A percentile compares a stretch with the other conserved stretches of the same genome.
Evolutionary conservation across 306 rosid species (phyloP).

Genomic region (Glycine tomentella): DNA sequence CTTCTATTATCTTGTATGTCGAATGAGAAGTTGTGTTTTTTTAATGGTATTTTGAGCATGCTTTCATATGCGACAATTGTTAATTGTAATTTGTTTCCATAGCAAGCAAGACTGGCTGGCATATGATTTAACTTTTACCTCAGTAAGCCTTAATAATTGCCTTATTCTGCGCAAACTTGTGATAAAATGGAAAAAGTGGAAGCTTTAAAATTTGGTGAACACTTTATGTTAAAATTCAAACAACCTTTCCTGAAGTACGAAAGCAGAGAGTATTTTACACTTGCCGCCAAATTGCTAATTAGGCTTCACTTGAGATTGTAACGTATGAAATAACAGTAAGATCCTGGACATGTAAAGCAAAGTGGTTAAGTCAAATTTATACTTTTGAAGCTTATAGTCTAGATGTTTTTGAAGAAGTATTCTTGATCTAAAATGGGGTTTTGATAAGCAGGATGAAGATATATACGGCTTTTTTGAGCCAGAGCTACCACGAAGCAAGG

Average conservation of each 20-base stretch:
- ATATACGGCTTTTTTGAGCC: constrained; percentile 94
- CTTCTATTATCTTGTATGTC: constrained; percentile 29
- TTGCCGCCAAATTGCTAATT: background rate
- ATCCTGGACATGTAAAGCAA: too few relatives aligned
- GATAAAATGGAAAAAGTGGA: constrained; percentile 1
- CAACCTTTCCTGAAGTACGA: background rate
- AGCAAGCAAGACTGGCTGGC: constrained; percentile 19
- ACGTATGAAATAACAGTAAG: too few relatives aligned
- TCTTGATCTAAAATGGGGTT: too few relatives aligned
- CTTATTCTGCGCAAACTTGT: constrained; percentile 18
- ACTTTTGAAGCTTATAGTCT: too few relatives aligned
- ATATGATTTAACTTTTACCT: constrained; percentile 26
- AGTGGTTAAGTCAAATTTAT: too few relatives aligned
- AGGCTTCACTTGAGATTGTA: too few relatives aligned
- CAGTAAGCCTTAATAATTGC: background rate
- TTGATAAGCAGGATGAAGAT: constrained; percentile 82
- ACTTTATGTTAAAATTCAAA: background rate
- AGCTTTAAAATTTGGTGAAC: constrained; percentile 17
- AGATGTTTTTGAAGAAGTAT: too few relatives aligned
- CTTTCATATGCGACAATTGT: constrained; percentile 3
- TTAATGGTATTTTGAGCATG: background rate
- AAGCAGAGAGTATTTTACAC: background rate
- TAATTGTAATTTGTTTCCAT: background rate
- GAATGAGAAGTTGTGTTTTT: constrained; percentile 24
- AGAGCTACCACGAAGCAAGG: constrained; percentile 77